Base-by-base conservation (phyloP, 2,329 filamentous ascomycete species). In the Emmonsiellopsis sp. region DNA sequence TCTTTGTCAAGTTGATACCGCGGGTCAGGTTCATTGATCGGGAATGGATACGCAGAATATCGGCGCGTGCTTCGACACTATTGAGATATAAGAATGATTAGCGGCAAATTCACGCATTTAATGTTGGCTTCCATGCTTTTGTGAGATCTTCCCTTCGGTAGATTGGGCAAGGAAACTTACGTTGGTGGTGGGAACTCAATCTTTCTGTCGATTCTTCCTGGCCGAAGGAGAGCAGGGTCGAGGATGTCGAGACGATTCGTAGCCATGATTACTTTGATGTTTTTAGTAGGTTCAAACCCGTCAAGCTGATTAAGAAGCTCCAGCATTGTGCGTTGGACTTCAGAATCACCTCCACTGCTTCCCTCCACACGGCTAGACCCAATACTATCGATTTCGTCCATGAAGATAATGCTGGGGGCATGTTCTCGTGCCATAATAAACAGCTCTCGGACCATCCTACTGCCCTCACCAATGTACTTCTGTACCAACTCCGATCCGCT, bases 191-290 rank as follows among this genome's bases (percentile, higher is more conserved):
- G 93, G 75, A 98, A 98, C 73, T 98, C 93, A 68, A 97, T 97
- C 79, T 97, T 97, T 65, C 93, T 82, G 78, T 98, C 93, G 71
- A 98, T 97, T 65, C 93, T 88, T 51, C 93, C 93, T n/a, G 93
- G 93, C 63, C 93, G 86, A 61, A 98, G 79, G 44, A 98, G 81
- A 1, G 93, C 93, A 2, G 93, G 93, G 70, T 98, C 93, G 46
- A 98, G 82, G 59, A 98, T 97, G 65, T 98, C 93, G 59, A 98
- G 82, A 69, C 93, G 88, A 74, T 98, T 98, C 48, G 93, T 98
- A 52, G 93, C 93, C 92, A 98, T 98, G 76, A 98, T 95, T 71
- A 98, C 89, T 75, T 98, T 98, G 83, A 98, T 98, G 75, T 97
- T 97, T 79, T 98, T 98, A 46, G 92, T 97, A 5, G 93, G 93